Evolutionary conservation across 345 rosid genomes (phyloP), one percentile per base, ranked within the genome.

Genomic region (Salix arbutifolia): DNA sequence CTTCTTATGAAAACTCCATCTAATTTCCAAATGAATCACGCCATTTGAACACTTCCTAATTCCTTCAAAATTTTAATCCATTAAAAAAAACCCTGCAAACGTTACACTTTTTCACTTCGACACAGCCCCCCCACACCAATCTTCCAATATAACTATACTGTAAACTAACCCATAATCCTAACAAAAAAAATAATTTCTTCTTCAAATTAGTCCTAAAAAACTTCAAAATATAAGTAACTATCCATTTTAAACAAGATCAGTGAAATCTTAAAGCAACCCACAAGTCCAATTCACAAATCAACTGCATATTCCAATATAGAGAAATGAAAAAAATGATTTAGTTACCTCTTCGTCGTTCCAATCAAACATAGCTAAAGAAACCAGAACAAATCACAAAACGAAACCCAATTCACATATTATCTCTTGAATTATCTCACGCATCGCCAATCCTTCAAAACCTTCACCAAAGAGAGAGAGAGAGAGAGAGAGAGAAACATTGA

Each of bases 321-420:
- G 42, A 30, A 28, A 44, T 58, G 8, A 23, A 33, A 16, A 35
- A 7, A 21, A 21, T 19, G 65, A 5, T 11, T n/a, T 14, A 38
- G 3, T 75, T 80, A 95, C 99, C 97, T 96, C 99, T 82, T 89
- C 98, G 82, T 93, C 99, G 93, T 91, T 91, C 99, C 98, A 96
- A 84, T 96, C 96, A 93, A 93, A 96, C 99, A 96, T 96, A 79
- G 87, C 88, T 85, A 53, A 60, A 75, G 46, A 84, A 79, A 44
- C 58, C 62, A 65, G 74, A 78, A 75, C 77, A 69, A 77, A 84
- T 73, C 78, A 74, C 77, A 71, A 72, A 79, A 30, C 30, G 76
- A 76, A 73, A 71, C 71, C 78, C 70, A 79, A 85, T 61, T 81
- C 84, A 62, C 79, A 67, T 31, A 83, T 52, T 81, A 73, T 74